Percentiles rank a stretch among this genome's conserved stretches.
Evolutionary conservation across 768 basidiomycete species (phyloP).

Genomic region (Vishniacozyma victoriae): DNA sequence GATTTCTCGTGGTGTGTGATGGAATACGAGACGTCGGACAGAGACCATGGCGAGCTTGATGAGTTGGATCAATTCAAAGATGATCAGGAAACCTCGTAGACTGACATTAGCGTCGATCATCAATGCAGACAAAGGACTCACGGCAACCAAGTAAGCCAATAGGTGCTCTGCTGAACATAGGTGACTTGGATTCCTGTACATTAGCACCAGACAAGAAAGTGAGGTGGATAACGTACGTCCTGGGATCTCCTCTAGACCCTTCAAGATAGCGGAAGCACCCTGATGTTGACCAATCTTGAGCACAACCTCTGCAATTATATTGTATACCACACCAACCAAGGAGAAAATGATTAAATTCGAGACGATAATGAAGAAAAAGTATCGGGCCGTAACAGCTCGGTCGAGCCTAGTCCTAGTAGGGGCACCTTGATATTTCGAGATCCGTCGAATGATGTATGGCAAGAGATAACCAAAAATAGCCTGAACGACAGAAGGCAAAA

Average conservation of each 20-base stretch:
- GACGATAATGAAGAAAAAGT: conserved; percentile 89
- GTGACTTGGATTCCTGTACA: conserved; percentile 65
- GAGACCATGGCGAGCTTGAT: conserved; percentile 64
- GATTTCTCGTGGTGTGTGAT: conserved; percentile 47
- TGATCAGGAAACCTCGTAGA: conserved; percentile 84
- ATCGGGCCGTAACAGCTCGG: conserved; percentile 83
- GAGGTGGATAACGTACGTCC: conserved; percentile 24
- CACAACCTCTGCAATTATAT: conserved; percentile 48
- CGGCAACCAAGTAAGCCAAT: conserved; percentile 90
- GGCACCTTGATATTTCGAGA: conserved; percentile 64
- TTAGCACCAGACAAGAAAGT: neutral
- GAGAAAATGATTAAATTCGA: conserved; percentile 93
- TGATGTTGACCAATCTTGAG: conserved; percentile 53
- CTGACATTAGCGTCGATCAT: too few relatives aligned
- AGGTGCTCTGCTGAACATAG: conserved; percentile 70
- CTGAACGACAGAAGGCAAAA: conserved; percentile 82
- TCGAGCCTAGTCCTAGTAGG: conserved; percentile 74
- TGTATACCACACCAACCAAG: conserved; percentile 79
- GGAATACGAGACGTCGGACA: conserved; percentile 42
- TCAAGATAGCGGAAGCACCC: conserved; percentile 52
- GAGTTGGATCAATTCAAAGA: conserved; percentile 94
- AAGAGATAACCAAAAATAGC: conserved; percentile 84
- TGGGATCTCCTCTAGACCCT: conserved; percentile 41
- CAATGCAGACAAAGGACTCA: conserved; percentile 37
- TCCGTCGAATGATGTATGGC: conserved; percentile 82